Evolutionary conservation across 108 stramenopile species (phyloP).

Genomic region (Schizochytrium sp.): DNA sequence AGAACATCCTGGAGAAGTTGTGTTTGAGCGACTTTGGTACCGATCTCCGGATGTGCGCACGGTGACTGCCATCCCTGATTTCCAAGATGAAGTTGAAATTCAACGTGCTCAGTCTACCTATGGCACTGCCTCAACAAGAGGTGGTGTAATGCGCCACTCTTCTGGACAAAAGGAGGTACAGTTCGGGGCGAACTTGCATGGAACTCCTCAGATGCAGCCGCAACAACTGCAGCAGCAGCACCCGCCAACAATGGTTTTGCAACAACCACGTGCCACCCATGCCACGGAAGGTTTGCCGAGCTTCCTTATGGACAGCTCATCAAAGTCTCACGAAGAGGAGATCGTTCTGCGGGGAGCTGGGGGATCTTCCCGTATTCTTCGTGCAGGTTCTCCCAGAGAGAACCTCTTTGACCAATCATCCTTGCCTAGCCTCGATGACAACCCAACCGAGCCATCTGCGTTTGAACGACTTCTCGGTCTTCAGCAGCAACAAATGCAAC

Average conservation of each 20-base stretch:
- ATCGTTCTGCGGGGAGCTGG: neutral
- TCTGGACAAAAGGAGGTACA: neutral
- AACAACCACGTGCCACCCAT: no score
- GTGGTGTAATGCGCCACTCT: neutral
- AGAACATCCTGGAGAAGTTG: conserved; percentile 29
- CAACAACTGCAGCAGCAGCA: no score
- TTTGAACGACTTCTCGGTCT: conserved; percentile 40
- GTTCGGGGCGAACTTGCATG: no score
- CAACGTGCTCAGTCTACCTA: neutral
- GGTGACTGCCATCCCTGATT: conserved; percentile 19
- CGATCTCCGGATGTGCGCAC: neutral
- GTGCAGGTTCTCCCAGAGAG: neutral
- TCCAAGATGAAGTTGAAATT: conserved; percentile 4
- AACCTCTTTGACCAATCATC: neutral
- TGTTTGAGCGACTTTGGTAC: conserved; percentile 10
- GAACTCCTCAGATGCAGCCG: no score
- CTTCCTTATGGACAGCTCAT: conserved; percentile 10
- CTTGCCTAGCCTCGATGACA: conserved; percentile 8
- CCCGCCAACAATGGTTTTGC: no score
- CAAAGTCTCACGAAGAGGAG: neutral
- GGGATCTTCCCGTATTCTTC: neutral
- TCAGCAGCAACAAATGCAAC: neutral
- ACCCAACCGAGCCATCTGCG: neutral
- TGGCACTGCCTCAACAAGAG: neutral
- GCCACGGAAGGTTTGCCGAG: neutral